A percentile compares a stretch with the other conserved stretches of the same genome.
phyloP scores from a whole-genome alignment of 352 stramenopile species.

The Phytophthora aleatoria region DNA sequence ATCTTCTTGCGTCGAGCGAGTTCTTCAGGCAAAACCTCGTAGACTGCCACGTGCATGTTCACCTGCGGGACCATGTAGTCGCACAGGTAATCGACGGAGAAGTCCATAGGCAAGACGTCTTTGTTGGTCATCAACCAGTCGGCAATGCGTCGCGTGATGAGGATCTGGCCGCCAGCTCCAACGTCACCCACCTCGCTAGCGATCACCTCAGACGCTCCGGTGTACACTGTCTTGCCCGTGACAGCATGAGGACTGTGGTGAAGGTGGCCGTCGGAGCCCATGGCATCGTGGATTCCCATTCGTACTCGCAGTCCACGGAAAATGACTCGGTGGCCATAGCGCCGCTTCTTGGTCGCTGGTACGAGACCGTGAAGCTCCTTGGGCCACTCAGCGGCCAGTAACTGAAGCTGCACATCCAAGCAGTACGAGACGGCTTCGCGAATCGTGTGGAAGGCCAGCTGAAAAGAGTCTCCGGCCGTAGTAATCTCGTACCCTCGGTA shows the following conservation, averaged over 20 bases:
- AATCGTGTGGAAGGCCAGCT: conserved; percentile 72
- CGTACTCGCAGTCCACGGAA: conserved; percentile 55
- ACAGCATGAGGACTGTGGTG: conserved; percentile 48
- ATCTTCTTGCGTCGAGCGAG: conserved; percentile 35
- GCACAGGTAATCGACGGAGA: conserved; percentile 39
- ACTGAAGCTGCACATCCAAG: conserved; percentile 59
- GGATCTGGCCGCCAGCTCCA: conserved; percentile 55
- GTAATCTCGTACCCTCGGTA: conserved; percentile 80
- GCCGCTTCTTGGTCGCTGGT: conserved; percentile 47
- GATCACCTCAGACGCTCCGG: conserved; percentile 53
- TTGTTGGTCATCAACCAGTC: conserved; percentile 54
- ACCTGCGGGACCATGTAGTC: conserved; percentile 45
- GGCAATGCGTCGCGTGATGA: conserved; percentile 50
- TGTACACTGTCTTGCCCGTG: conserved; percentile 56
- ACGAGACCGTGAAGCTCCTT: conserved; percentile 59
- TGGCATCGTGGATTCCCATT: conserved; percentile 61
- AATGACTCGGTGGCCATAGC: conserved; percentile 40
- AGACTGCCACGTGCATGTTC: conserved; percentile 40
- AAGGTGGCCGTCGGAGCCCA: conserved; percentile 40
- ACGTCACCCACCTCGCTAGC: conserved; percentile 55
- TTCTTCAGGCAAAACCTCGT: conserved; percentile 39
- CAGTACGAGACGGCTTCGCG: conserved; percentile 66
- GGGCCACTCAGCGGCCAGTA: conserved; percentile 61
- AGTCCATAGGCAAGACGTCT: conserved; percentile 36
- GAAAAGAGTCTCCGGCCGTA: conserved; percentile 71